Evolutionary conservation across 805 yeast species (phyloP).

Genomic region (Spathaspora boniae): DNA sequence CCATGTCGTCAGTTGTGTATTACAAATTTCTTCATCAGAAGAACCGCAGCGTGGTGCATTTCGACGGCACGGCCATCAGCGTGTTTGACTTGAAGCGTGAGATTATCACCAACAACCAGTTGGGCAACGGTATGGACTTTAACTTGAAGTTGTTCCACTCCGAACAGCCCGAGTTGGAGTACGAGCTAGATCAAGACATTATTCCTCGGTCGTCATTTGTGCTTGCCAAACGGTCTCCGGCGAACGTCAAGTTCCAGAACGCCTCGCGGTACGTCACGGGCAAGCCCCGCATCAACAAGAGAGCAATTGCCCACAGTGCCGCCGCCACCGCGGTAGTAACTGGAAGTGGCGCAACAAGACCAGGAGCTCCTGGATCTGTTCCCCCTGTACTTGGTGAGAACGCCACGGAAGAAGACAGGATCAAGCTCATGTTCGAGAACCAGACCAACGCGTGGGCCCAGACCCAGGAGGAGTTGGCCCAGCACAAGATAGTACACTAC

Average conservation of each 20-base stretch:
- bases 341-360: constrained; percentile 7
- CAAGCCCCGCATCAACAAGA: constrained; percentile 50
- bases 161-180: constrained; percentile 59
- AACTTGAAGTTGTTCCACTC: constrained; percentile 65
- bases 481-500: constrained; percentile 71
- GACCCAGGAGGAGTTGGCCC: constrained; percentile 87
- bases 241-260: constrained; percentile 46
- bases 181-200: constrained; percentile 85
- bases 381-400: constrained; percentile 33
- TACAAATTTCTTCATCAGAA: constrained; percentile 84
- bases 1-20: constrained; percentile 87
- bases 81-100: constrained; percentile 94
- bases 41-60: constrained; percentile 70
- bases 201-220: constrained; percentile 86
- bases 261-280: constrained; percentile 73
- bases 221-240: constrained; percentile 75
- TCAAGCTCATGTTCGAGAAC: constrained; percentile 85
- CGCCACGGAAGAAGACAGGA: constrained; percentile 79
- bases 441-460: constrained; percentile 95
- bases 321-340: constrained; percentile 19
- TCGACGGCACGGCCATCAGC: constrained; percentile 95
- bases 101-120: constrained; percentile 72
- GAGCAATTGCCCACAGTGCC: constrained; percentile 33
- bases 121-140: constrained; percentile 82
- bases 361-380: constrained; percentile 11